Evolutionary conservation across 2,329 filamentous ascomycete species (phyloP).

Genomic region (Alternaria sp.): DNA sequence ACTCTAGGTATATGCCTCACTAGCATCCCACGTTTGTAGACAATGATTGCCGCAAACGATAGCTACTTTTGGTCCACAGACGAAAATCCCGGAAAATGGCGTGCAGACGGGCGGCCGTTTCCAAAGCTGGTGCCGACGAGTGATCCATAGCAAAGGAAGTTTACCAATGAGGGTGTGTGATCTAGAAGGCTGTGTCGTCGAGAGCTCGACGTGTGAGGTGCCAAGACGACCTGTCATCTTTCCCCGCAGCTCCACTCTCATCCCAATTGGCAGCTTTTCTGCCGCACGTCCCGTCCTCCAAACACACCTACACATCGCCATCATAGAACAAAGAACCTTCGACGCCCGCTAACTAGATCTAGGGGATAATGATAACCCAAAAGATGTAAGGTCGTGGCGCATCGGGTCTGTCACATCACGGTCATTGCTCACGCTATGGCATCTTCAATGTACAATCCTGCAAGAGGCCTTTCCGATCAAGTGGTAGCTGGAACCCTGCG

Average conservation of each 20-base stretch:
- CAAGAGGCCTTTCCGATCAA: neutral
- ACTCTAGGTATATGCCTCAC: neutral
- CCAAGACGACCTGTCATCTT: slow-evolving; percentile 23
- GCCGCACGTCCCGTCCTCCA: slow-evolving; percentile 15
- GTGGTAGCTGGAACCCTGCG: neutral
- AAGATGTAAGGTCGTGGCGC: neutral
- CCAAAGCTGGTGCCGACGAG: slow-evolving; percentile 5
- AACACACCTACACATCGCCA: neutral
- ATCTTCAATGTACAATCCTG: neutral
- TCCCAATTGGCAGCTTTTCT: slow-evolving; percentile 7
- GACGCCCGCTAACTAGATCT: neutral
- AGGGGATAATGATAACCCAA: neutral
- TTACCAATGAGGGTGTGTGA: slow-evolving; percentile 12
- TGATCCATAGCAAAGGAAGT: slow-evolving; percentile 13
- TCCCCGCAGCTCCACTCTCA: slow-evolving; percentile 24
- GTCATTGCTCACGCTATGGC: neutral
- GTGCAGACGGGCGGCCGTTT: neutral
- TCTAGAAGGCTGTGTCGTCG: slow-evolving; percentile 16
- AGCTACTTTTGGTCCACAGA: slow-evolving; percentile 5
- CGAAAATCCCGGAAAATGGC: slow-evolving; percentile 1
- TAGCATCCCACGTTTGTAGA: neutral
- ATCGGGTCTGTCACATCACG: neutral
- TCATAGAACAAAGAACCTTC: slow-evolving; percentile 1
- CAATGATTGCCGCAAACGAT: neutral
- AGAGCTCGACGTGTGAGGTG: slow-evolving; percentile 10